A percentile compares a stretch with the other conserved stretches of the same genome.
These are phyloP conservation scores for Trichophyton equinum DNA, from an alignment of 2,329 filamentous ascomycete species.

Conservation along the genomic window DNA sequence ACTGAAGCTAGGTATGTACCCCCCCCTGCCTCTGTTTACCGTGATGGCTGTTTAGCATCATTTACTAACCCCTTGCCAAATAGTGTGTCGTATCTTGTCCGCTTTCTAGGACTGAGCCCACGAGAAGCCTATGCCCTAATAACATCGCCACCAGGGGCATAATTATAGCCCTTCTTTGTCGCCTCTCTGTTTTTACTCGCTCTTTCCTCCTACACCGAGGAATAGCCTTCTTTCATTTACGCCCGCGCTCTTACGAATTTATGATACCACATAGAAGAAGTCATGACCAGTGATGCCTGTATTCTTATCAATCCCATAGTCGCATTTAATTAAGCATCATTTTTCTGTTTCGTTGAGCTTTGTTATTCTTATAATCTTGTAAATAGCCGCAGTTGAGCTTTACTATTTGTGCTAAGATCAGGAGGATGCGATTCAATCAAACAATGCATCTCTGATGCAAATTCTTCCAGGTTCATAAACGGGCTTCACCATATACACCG, in stretches of 20 bases:
- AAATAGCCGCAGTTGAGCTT: neutral
- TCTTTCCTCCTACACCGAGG: neutral
- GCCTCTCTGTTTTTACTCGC: neutral
- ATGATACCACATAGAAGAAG: slow-evolving; percentile 4
- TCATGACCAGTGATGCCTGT: neutral
- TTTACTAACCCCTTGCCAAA: neutral
- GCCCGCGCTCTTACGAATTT: neutral
- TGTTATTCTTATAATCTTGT: neutral
- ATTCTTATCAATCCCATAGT: neutral
- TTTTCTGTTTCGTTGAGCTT: neutral
- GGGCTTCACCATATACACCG: neutral
- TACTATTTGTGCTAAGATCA: neutral
- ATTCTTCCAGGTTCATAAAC: neutral
- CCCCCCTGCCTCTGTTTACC: neutral
- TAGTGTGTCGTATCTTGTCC: slow-evolving; percentile 53
- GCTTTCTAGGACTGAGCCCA: slow-evolving; percentile 45
- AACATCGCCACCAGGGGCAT: neutral
- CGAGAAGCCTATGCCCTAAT: slow-evolving; percentile 42
- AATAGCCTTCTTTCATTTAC: neutral
- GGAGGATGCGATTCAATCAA: neutral
- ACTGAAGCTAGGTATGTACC: slow-evolving; percentile 62
- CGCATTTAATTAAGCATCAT: neutral
- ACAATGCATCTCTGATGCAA: neutral
- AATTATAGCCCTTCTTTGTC: neutral
- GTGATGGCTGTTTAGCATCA: neutral